Base-by-base conservation (phyloP, 2,329 filamentous ascomycete species). In the Aspergillus melleus region DNA sequence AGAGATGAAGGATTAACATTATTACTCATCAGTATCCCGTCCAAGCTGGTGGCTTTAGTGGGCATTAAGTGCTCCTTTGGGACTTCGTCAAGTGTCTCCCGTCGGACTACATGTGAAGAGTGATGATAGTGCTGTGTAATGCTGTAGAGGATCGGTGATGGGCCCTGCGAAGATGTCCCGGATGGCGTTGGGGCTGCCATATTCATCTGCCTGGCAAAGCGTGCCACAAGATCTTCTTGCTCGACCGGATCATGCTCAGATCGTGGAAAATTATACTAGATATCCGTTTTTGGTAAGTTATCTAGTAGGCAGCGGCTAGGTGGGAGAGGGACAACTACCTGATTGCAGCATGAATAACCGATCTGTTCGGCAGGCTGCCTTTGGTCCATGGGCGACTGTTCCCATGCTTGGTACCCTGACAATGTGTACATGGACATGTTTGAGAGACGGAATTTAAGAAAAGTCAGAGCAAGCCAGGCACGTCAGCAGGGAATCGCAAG, bases 101-200 rank as follows among this genome's bases (percentile, higher is more conserved):
- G 79, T 20, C 77, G 75, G 52, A 72, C 80, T 62, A 88, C 72
- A 72, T 96, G 91, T 49, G 89, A 81, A 9, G 91, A 92, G 72
- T 93, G 91, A 64, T 89, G 89, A 75, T 96, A 96, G 75, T 96
- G 92, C 70, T 91, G 88, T 10, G 90, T 90, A 66, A 90, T 86
- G 60, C 84, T 88, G 78, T 95, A 96, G 63, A 84, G 81, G 63
- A 91, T 88, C 22, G 82, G 78, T 56, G 81, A 74, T 49, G 73
- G 65, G 67, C 70, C 57, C 59, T 66, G 62, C 53, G 59, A 58
- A 77, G 75, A 49, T 70, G 72, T 57, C 71, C 73, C 61, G 72
- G 74, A 62, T 64, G 57, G 68, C 66, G 68, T 73, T 55, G 66
- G 50, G 61, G 74, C 69, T 53, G 72, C 75, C 66, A 95, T 83